A percentile compares a stretch with the other conserved stretches of the same genome.
phyloP scores from a whole-genome alignment of 495 filamentous ascomycete species.

The Wilcoxina mikolae region DNA sequence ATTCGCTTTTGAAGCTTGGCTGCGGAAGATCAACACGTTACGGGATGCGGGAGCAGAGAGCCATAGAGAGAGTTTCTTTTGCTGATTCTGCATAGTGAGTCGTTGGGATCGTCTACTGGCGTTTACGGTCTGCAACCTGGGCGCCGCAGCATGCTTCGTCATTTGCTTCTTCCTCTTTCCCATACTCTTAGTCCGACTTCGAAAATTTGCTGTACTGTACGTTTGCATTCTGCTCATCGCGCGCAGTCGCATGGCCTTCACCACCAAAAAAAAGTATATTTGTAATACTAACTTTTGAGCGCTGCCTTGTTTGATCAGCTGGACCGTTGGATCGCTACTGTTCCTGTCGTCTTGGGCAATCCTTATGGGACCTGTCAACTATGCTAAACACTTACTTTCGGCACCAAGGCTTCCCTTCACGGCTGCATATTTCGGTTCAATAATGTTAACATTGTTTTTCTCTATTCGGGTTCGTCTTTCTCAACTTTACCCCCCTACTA shows the following conservation, averaged over 20 bases:
- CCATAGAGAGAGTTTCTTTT: slow-evolving; percentile 26
- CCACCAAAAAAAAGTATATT: neutral
- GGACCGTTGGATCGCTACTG: slow-evolving; percentile 80
- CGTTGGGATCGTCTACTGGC: slow-evolving; percentile 91
- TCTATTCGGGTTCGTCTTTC: slow-evolving; percentile 73
- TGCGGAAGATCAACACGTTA: neutral
- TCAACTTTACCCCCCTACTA: slow-evolving; percentile 1
- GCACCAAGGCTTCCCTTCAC: slow-evolving; percentile 81
- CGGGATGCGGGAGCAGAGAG: slow-evolving; percentile 11
- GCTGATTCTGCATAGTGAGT: slow-evolving; percentile 52
- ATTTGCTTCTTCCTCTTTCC: slow-evolving; percentile 83
- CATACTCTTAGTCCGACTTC: slow-evolving; percentile 56
- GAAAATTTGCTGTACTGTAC: slow-evolving; percentile 95
- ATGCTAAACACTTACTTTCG: slow-evolving; percentile 73
- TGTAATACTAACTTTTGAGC: slow-evolving; percentile 1
- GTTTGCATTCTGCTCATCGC: slow-evolving; percentile 34
- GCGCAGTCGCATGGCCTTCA: neutral
- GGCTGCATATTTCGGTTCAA: slow-evolving; percentile 91
- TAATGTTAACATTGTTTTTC: slow-evolving; percentile 79
- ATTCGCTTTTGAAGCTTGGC: neutral
- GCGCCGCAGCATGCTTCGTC: slow-evolving; percentile 78
- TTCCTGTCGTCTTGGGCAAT: slow-evolving; percentile 90
- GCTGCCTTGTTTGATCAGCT: slow-evolving; percentile 40
- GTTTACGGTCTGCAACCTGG: slow-evolving; percentile 82
- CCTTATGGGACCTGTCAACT: slow-evolving; percentile 74